Conservation (phyloP, 2,329 filamentous ascomycete genomes). For the Claviceps spartinae region DNA sequence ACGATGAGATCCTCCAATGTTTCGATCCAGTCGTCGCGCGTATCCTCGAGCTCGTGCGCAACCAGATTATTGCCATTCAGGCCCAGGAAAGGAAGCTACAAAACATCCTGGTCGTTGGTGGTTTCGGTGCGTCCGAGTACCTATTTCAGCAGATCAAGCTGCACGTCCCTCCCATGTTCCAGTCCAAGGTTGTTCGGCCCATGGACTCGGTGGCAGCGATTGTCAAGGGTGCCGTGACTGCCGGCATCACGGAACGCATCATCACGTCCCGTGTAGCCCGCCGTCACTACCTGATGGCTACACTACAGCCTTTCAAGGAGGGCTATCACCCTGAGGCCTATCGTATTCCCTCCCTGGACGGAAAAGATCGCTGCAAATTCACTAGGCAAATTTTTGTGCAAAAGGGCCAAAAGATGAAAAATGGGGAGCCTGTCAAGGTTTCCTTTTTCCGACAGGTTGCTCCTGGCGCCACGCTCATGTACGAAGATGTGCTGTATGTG, state of each 20-base stretch:
- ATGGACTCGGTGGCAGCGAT: conserved; percentile 99
- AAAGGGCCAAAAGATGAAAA: conserved; percentile 97
- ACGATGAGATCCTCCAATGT: conserved; percentile 97
- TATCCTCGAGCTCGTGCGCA: conserved; percentile 87
- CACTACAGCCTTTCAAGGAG: conserved; percentile 95
- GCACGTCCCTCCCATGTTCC: conserved; percentile 94
- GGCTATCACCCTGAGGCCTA: conserved; percentile 97
- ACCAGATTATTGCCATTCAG: conserved; percentile 98
- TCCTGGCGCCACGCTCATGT: conserved; percentile 95
- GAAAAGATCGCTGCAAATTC: conserved; percentile 97
- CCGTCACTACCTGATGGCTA: conserved; percentile 98
- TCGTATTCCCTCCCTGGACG: conserved; percentile 88
- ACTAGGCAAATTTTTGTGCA: conserved; percentile 97
- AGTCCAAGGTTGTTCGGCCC: conserved; percentile 92
- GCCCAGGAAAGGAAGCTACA: conserved; percentile 88
- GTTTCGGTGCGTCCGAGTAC: conserved; percentile 96
- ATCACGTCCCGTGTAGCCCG: conserved; percentile 94
- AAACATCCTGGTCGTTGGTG: conserved; percentile 94
- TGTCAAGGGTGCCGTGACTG: conserved; percentile 94
- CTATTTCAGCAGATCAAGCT: conserved; percentile 99
- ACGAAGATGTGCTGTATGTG: conserved; percentile 94
- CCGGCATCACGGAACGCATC: conserved; percentile 92
- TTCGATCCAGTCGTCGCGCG: conserved; percentile 97
- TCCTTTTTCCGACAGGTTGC: conserved; percentile 97
- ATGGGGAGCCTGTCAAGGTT: conserved; percentile 96